Base-by-base conservation (phyloP, 2,329 filamentous ascomycete species). In the Neurospora crassa region DNA sequence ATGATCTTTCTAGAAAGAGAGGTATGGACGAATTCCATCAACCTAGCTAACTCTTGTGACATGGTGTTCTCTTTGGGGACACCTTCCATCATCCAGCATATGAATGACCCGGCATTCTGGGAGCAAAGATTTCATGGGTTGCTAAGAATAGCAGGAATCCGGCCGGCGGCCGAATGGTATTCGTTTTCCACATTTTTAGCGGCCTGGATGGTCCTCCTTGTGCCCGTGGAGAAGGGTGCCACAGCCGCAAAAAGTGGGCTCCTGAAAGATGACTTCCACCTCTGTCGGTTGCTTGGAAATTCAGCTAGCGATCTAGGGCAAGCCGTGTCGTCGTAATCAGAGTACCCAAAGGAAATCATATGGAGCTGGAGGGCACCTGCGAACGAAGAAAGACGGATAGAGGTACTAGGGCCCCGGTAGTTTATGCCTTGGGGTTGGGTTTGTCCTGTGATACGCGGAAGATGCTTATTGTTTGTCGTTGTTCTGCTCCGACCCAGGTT, bases 171-270 rank as follows among this genome's bases (percentile, higher is more conserved):
- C 53, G 29, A 63, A 63, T 63, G 29, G 53, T 63, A 14, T 29
- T 63, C 29, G 14, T 63, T 37, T 63, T 63, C 53, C 53, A 63
- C 53, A 34, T 63, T 63, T 16, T 34, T 34, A 63, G 29, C 29
- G 53, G 53, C 53, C 14, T 63, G 53, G 53, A 37, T 63, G 53
- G 53, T 37, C 53, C 47, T 59, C 47, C 20, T 59, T 59, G 47
- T 34, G 14, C 47, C 47, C 20, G 14, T 59, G 47, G 53, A 37
- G 34, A 63, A 24, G 24, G 53, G 53, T 63, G 53, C 34, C 53
- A 72, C 71, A 71, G 71, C 71, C 71, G 67, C 69, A 68, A 72
- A 72, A 67, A 67, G 71, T 70, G 71, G 69, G 67, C n/a, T 68
- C 53, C 40, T 63, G 18, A 11, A 53, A 34, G 53, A 34, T 18